phyloP scores from a whole-genome alignment of 2,329 filamentous ascomycete species.

The Coleophoma cylindrospora region DNA sequence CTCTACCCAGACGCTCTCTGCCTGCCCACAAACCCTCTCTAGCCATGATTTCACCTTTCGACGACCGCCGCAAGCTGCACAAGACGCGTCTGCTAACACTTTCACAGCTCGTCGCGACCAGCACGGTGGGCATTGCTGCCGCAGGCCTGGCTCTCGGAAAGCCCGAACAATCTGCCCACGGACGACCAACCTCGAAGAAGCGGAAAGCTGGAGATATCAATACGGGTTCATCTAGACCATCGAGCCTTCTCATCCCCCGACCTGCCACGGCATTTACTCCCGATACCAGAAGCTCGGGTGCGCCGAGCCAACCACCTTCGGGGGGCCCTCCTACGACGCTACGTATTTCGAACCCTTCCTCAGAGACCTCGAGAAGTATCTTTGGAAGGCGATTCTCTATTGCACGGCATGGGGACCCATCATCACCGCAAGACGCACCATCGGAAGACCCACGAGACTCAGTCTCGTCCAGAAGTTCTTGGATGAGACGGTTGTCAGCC shows the following conservation, averaged over 20 bases:
- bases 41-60: neutral
- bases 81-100: conserved; percentile 7
- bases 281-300: conserved; percentile 9
- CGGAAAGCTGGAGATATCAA: conserved; percentile 19
- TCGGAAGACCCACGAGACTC: conserved; percentile 41
- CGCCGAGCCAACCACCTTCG: conserved; percentile 10
- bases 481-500: conserved; percentile 67
- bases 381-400: conserved; percentile 17
- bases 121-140: conserved; percentile 28
- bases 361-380: conserved; percentile 16
- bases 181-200: conserved; percentile 23
- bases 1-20: neutral
- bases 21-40: neutral
- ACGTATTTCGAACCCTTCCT: conserved; percentile 11
- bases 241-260: conserved; percentile 17
- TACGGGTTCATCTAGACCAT: conserved; percentile 10
- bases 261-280: conserved; percentile 21
- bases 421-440: conserved; percentile 9
- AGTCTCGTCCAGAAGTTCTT: conserved; percentile 59
- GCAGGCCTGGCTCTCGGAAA: conserved; percentile 26
- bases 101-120: conserved; percentile 28
- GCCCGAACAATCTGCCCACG: conserved; percentile 18
- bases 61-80: neutral
- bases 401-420: conserved; percentile 16
- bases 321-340: conserved; percentile 7